Percentiles rank a stretch among this genome's conserved stretches.
These are phyloP conservation scores for Alisma plantagoaquatica DNA, from an alignment of 106 monocot species.

Conservation along the genomic window DNA sequence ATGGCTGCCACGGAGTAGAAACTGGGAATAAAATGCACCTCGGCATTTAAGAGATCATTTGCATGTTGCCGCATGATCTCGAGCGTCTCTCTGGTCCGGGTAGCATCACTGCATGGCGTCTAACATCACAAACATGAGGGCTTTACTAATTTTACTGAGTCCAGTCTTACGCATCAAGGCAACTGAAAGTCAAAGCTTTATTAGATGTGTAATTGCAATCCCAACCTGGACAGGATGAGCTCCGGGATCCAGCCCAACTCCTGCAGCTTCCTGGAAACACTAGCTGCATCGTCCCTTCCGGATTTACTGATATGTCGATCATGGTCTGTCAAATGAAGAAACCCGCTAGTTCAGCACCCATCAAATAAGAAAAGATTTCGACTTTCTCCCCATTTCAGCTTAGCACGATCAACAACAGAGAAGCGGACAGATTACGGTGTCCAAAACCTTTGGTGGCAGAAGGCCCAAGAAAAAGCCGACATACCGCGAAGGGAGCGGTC, in stretches of 20 bases:
- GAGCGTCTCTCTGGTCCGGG: slow-evolving; percentile 88
- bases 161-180: too few species aligned
- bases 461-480: background rate
- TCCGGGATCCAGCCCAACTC: slow-evolving; percentile 92
- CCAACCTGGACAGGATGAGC: slow-evolving; percentile 75
- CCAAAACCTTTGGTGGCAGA: background rate
- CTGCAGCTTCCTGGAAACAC: slow-evolving; percentile 54
- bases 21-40: slow-evolving; percentile 81
- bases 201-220: too few species aligned
- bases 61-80: slow-evolving; percentile 60
- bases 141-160: background rate
- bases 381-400: too few species aligned
- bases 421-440: background rate
- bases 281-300: slow-evolving; percentile 53
- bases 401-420: too few species aligned
- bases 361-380: too few species aligned
- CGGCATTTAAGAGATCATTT: slow-evolving; percentile 46
- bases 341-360: too few species aligned
- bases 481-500: slow-evolving; percentile 57
- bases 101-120: slow-evolving; percentile 57
- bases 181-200: too few species aligned
- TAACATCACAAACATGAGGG: slow-evolving; percentile 7
- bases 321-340: too few species aligned
- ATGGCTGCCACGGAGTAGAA: slow-evolving; percentile 97
- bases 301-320: slow-evolving; percentile 65